Evolutionary conservation across 768 basidiomycete species (phyloP), one percentile per base, ranked within the genome.

Genomic region (Pulveroboletus sp.): DNA sequence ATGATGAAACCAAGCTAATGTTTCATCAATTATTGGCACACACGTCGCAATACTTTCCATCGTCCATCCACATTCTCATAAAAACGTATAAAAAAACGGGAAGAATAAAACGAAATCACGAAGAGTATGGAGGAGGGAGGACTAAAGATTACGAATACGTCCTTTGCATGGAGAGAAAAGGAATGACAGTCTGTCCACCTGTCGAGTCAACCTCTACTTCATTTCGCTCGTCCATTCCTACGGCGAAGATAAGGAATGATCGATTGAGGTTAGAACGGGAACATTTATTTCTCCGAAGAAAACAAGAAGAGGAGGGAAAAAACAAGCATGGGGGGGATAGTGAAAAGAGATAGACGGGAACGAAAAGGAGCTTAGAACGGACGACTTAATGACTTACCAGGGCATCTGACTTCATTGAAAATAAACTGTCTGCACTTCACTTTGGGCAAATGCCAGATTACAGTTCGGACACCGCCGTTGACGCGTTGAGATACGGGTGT

Each of bases 401-500:
- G 6, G 8, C 31, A 12, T 15, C 6, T 14, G n/a, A 8, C 11
- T 26, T 70, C 54, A 77, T 59, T 83, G 82, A 66, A 85, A 82
- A 59, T 73, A 83, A 30, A 86, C 63, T 10, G 74, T 71, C 59
- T 81, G 77, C n/a, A 93, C 89, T 55, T 98, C 93, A 43, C 83
- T 85, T 58, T 84, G 81, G 5, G 86, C 84, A 70, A 98, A 98
- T 1, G 77, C 68, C 30, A 86, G 61, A 54, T 86, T 85, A 65
- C 94, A 98, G 6, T 86, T 84, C 21, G 93, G 93, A 70, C 94
- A 98, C 67, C 94, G 94, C 26, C 94, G 85, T 65, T 96, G 93
- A 51, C 94, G 82, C 14, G 89, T 93, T 26, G 85, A 71, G 57
- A 97, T 78, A 37, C 95, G 85, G n/a, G 83, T 75, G 55, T 96